Conservation (phyloP, 73 alveolate genomes). For the Paramecium sonneborni region DNA sequence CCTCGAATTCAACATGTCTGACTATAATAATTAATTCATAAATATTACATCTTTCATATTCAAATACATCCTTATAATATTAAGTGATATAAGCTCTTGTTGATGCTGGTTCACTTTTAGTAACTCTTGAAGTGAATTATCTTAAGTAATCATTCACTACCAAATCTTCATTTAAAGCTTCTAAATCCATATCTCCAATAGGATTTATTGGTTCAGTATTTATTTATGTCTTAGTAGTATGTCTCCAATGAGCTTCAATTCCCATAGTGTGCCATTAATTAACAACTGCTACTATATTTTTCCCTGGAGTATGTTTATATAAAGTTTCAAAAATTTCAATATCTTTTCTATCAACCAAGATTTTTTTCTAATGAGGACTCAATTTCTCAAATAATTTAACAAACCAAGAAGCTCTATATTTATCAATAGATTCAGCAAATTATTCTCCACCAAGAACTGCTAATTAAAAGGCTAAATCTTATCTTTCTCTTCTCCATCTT, state of each 20-base stretch:
- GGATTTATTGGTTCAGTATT: constrained; percentile 80
- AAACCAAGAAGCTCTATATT: constrained; percentile 77
- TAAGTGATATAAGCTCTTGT: constrained; percentile 48
- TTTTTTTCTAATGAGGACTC: constrained; percentile 79
- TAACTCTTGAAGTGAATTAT: constrained; percentile 57
- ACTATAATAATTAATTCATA: constrained; percentile 6
- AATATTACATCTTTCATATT: constrained; percentile 64
- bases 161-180: constrained; percentile 54
- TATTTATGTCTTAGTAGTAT: constrained; percentile 58
- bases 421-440: constrained; percentile 77
- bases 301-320: constrained; percentile 72
- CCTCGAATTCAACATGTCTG: constrained; percentile 58
- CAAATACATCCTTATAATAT: constrained; percentile 60
- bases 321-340: constrained; percentile 76
- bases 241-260: constrained; percentile 82
- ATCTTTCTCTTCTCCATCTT: constrained; percentile 72
- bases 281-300: constrained; percentile 85
- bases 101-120: constrained; percentile 67
- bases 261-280: constrained; percentile 90
- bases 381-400: constrained; percentile 71
- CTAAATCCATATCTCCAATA: constrained; percentile 83
- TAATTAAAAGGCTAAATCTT: constrained; percentile 54
- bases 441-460: constrained; percentile 72
- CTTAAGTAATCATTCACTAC: constrained; percentile 65
- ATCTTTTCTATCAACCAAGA: constrained; percentile 80